Percentiles rank a stretch among this genome's conserved stretches.
These are phyloP conservation scores for Phytopythium litorale DNA, from an alignment of 352 stramenopile species.

Conservation along the genomic window DNA sequence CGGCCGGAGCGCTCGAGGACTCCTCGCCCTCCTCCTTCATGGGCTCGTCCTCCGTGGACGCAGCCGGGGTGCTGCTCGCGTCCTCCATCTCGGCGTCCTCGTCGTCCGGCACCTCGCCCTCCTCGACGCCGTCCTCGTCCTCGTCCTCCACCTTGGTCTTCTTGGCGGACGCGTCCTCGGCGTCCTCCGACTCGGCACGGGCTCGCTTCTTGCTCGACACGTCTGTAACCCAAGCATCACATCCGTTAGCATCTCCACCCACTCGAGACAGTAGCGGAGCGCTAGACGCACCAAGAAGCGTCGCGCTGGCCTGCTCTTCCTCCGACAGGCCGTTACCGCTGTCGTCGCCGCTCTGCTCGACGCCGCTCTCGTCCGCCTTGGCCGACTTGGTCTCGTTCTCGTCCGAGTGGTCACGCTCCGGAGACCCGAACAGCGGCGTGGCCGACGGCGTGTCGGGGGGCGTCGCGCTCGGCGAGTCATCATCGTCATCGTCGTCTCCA, in stretches of 20 bases:
- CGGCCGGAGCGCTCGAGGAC: background rate
- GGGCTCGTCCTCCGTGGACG: conserved; percentile 4
- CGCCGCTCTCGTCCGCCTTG: conserved; percentile 19
- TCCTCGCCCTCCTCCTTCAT: conserved; percentile 4
- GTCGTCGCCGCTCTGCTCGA: conserved; percentile 34
- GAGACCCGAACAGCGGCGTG: conserved; percentile 69
- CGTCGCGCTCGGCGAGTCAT: conserved; percentile 62
- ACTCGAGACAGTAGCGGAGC: background rate
- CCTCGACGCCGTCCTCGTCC: conserved; percentile 19
- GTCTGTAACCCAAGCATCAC: conserved; percentile 11
- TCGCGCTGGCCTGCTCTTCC: conserved; percentile 24
- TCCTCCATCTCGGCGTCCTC: conserved; percentile 4
- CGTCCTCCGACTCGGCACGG: conserved; percentile 22
- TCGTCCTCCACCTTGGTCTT: conserved; percentile 18
- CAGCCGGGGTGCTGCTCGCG: background rate
- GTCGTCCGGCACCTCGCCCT: conserved; percentile 6
- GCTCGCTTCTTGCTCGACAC: conserved; percentile 27
- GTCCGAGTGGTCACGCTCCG: conserved; percentile 38
- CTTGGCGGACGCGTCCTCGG: conserved; percentile 11
- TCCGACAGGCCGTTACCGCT: conserved; percentile 40
- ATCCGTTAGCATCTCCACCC: conserved; percentile 47
- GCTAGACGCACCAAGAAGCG: conserved; percentile 7
- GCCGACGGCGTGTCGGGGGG: conserved; percentile 63
- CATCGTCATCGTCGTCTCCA: conserved; percentile 66
- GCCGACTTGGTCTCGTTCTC: conserved; percentile 33